phyloP scores from a whole-genome alignment of 768 basidiomycete species.

The Xerocomellus chrysenteron region DNA sequence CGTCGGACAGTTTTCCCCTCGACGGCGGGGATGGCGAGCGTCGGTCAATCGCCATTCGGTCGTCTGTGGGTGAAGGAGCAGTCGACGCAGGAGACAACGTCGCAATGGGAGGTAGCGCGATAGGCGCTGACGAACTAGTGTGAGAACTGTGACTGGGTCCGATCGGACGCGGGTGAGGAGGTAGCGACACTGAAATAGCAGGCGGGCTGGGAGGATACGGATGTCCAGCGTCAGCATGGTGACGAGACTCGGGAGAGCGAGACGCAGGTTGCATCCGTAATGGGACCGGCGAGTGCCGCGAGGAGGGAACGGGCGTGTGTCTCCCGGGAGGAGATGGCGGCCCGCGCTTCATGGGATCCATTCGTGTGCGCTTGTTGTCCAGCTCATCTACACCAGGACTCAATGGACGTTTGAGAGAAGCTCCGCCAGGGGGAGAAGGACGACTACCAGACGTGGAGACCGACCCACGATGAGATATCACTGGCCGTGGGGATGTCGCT shows the following conservation, averaged over 20 bases:
- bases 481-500: slow-evolving; percentile 47
- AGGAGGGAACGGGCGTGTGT: slow-evolving; percentile 56
- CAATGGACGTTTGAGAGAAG: slow-evolving; percentile 61
- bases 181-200: slow-evolving; percentile 57
- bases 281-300: slow-evolving; percentile 68
- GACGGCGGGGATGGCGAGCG: slow-evolving; percentile 51
- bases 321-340: slow-evolving; percentile 52
- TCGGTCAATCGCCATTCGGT: slow-evolving; percentile 36
- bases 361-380: slow-evolving; percentile 61
- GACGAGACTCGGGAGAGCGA: slow-evolving; percentile 67
- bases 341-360: slow-evolving; percentile 53
- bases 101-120: slow-evolving; percentile 68
- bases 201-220: slow-evolving; percentile 50
- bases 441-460: slow-evolving; percentile 66
- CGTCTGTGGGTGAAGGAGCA: slow-evolving; percentile 51
- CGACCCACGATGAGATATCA: slow-evolving; percentile 58
- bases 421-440: slow-evolving; percentile 55
- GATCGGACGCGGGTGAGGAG: slow-evolving; percentile 73
- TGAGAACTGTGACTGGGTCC: slow-evolving; percentile 51
- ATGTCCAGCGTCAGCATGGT: slow-evolving; percentile 31
- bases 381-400: slow-evolving; percentile 67
- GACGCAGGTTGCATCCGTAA: slow-evolving; percentile 70
- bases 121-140: slow-evolving; percentile 34
- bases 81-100: slow-evolving; percentile 64
- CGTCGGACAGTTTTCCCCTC: slow-evolving; percentile 53